phyloP scores from a whole-genome alignment of 306 rosid species.

The cucumber (Cucumis sativus) region DNA sequence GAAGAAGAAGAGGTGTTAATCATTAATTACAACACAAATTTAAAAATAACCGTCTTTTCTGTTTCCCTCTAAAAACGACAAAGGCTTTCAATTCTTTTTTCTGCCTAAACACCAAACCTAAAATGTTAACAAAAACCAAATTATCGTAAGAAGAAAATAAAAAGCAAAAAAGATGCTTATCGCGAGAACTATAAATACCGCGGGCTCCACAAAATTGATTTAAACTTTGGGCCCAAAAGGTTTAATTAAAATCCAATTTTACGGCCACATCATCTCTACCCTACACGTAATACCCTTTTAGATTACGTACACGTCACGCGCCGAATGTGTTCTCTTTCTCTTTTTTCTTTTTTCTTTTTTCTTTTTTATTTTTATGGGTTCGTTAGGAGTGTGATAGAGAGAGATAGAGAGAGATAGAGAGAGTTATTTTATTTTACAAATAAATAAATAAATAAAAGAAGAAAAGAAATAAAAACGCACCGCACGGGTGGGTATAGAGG shows the following conservation, averaged over 20 bases:
- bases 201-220: neutral
- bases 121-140: neutral
- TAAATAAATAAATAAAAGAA: neutral
- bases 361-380: neutral
- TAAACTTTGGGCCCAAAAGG: neutral
- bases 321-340: neutral
- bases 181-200: neutral
- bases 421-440: no score
- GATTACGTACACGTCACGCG: conserved; percentile 1
- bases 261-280: neutral
- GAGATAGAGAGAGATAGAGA: neutral
- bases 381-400: conserved; percentile 3
- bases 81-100: neutral
- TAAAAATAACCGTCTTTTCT: neutral
- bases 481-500: conserved; percentile 13
- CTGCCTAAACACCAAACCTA: neutral
- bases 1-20: no score
- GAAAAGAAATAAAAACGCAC: neutral
- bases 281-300: neutral
- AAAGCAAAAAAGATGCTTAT: neutral
- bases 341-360: no score
- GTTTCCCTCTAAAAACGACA: neutral
- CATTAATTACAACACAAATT: neutral
- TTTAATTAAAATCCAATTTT: neutral
- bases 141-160: neutral